Base-by-base conservation (phyloP, 257 asterid genomes). In the Rauvolfia tetraphylla region DNA sequence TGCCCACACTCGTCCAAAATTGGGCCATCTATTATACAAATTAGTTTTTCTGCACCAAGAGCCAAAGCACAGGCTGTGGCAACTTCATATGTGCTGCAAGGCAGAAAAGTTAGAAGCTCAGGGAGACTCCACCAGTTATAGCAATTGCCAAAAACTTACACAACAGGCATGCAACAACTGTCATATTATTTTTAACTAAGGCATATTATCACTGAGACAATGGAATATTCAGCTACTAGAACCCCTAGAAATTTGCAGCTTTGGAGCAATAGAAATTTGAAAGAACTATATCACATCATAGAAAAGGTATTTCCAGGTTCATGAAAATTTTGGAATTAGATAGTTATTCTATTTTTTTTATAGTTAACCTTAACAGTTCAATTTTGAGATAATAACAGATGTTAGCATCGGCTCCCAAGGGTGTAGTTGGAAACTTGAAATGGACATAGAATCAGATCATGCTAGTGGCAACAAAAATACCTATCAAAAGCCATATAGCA, bases 21-120 rank as follows among this genome's bases (percentile, higher is more conserved):
- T 49, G 97, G 97, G 53, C 98, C 98, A 67, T 94, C 97, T 65
- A 94, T 94, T 72, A 94, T 85, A 84, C 97, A 89, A 66, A 92
- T 87, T 76, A 92, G 91, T 84, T 94, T 94, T 87, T 94, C 96
- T 27, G 97, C 94, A 75, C 91, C 95, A 75, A 94, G 91, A 83
- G 98, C 95, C 84, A 92, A 79, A 70, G 97, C 97, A 85, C 98
- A 92, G 38, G 98, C 97, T 76, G 98, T 92, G 46, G 98, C 97
- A 31, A 92, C 98, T 85, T 94, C 98, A 77, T 94, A 94, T 34
- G 97, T 87, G 88, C 97, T 94, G 89, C 85, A 88, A 79, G 57
- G 54, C 58, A 75, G 78, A 79, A 69, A 71, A 74, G 23, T 48
- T 67, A 75, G 18, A 71, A 41, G 65, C 68, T 66, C 58, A 70